Evolutionary conservation across 2,329 filamentous ascomycete genomes (phyloP), one percentile per base, ranked within the genome.

Genomic region (Beauveria bassiana): DNA sequence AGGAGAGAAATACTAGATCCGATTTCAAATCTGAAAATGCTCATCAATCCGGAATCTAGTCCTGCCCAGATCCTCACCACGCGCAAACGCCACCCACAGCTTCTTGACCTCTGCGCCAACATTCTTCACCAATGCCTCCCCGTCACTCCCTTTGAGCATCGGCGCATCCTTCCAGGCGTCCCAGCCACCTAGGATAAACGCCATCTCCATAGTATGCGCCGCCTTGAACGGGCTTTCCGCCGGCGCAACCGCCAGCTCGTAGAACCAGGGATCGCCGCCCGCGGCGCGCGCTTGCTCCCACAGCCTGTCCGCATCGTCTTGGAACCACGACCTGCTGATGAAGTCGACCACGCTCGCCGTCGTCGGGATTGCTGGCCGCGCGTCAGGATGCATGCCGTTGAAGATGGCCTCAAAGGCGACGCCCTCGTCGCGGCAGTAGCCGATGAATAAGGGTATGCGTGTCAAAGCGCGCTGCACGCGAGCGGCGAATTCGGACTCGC

Each of bases 81-180:
- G 54, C 1, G 63, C 65, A 62, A 66, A 66, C 5, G 53, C 58
- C 20, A 64, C 58, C 64, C 65, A 66, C 3, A 66, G n/a, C 6
- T 50, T 31, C 53, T 61, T 66, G 24, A 65, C 34, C 10, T 54
- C 47, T 10, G 56, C 52, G 1, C 65, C 64, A 1, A 66, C 52
- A 20, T 12, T 49, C 45, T 58, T 55, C 28, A 66, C 59, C 2
- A 55, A 24, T 5, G 61, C 40, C 31, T 49, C 47, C 10, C 55
- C 45, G 12, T 56, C 26, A 1, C 40, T 22, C 9, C 62, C 65
- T 26, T 61, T 34, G 14, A 67, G 14, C 65, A 66, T 66, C 5
- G 65, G 66, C 24, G 66, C 66, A 31, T 62, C 31, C 46, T 66
- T 66, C 65, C 66, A 67, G 4, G 63, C 56, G 5, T 47, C 38